phyloP scores from a whole-genome alignment of 2,329 filamentous ascomycete species.

The Cytospora chrysosperma region DNA sequence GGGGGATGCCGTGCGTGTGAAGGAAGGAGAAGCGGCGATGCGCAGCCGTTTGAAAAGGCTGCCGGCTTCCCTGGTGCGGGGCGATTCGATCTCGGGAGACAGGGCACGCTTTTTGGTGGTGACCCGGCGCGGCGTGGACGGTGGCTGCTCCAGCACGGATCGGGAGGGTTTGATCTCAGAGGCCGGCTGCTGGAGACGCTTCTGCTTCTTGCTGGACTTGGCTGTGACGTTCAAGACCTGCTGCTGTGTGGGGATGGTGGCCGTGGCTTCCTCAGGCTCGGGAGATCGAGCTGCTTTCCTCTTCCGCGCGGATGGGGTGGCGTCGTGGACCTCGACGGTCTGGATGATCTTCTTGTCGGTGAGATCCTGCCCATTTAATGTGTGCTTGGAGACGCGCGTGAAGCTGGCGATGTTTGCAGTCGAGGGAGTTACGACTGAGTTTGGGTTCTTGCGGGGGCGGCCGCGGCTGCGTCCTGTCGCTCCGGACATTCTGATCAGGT shows the following conservation, averaged over 20 bases:
- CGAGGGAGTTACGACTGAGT: not conserved
- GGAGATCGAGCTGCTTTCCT: constrained; percentile 33
- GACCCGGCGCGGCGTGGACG: constrained; percentile 18
- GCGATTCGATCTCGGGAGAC: constrained; percentile 27
- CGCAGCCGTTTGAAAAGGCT: constrained; percentile 42
- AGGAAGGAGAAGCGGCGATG: constrained; percentile 36
- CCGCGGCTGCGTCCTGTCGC: constrained; percentile 12
- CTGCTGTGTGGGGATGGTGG: not conserved
- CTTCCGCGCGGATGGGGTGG: constrained; percentile 36
- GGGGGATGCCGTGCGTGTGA: constrained; percentile 32
- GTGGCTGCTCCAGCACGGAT: constrained; percentile 29
- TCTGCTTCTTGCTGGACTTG: constrained; percentile 18
- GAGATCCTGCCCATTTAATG: constrained; percentile 29
- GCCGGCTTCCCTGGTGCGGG: constrained; percentile 33
- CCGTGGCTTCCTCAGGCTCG: constrained; percentile 30
- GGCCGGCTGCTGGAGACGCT: constrained; percentile 16
- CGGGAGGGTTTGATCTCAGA: constrained; percentile 2
- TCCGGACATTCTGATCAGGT: constrained; percentile 14
- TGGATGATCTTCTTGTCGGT: constrained; percentile 33
- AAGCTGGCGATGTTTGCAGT: constrained; percentile 43
- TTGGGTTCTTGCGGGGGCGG: constrained; percentile 21
- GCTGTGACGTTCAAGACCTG: not conserved
- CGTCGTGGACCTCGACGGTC: constrained; percentile 28
- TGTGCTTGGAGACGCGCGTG: constrained; percentile 47
- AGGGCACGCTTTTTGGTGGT: constrained; percentile 19